These are phyloP conservation scores for Chaetomium fimeti DNA, from an alignment of 495 filamentous ascomycete genomes.

Conservation along the genomic window DNA sequence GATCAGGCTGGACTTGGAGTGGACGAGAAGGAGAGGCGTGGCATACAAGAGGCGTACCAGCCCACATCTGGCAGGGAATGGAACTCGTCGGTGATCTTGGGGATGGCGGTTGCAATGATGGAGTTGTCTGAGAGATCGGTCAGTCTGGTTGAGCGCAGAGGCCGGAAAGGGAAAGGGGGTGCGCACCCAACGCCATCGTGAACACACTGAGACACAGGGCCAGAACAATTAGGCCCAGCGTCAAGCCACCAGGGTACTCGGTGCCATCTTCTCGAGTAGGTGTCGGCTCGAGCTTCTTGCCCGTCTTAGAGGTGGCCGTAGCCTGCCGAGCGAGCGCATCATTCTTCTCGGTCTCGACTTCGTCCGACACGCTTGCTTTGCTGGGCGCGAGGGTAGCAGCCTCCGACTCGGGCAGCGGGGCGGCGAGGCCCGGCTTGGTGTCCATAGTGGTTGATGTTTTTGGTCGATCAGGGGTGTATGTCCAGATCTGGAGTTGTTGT, in stretches of 20 bases:
- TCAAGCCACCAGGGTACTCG: conserved; percentile 50
- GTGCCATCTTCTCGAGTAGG: conserved; percentile 43
- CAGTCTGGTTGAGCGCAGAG: neutral
- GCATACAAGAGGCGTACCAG: conserved; percentile 68
- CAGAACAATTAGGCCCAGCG: conserved; percentile 47
- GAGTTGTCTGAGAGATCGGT: conserved; percentile 42
- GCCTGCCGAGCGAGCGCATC: conserved; percentile 30
- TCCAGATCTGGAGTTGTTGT: neutral
- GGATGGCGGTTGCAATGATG: conserved; percentile 83
- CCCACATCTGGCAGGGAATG: conserved; percentile 72
- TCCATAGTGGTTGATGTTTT: conserved; percentile 17
- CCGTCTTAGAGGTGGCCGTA: conserved; percentile 34
- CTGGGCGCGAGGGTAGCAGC: conserved; percentile 37
- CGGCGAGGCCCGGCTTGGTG: conserved; percentile 19
- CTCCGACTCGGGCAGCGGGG: conserved; percentile 26
- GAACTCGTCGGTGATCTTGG: conserved; percentile 78
- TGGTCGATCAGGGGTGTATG: neutral
- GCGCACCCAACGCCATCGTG: conserved; percentile 51
- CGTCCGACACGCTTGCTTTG: conserved; percentile 32
- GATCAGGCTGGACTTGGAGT: neutral
- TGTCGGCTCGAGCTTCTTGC: conserved; percentile 24
- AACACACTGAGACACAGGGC: conserved; percentile 57
- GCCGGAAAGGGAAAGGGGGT: neutral
- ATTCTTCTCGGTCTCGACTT: conserved; percentile 17
- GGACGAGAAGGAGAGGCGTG: neutral